Percentiles rank a stretch among this genome's conserved stretches.
Evolutionary conservation across 345 rosid species (phyloP).

Genomic region (Citrus hindsii): DNA sequence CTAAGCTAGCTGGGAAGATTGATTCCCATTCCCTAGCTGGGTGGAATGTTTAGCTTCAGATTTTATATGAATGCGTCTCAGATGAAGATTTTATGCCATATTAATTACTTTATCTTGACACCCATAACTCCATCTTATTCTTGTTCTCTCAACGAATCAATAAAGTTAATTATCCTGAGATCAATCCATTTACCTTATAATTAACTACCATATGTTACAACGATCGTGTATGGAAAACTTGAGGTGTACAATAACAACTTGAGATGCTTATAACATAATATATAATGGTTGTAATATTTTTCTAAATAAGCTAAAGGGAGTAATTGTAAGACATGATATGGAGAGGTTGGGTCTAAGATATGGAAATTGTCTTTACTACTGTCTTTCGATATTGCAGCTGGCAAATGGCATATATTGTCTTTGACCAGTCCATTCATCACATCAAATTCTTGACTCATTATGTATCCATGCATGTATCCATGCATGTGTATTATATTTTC

Average conservation of each 20-base stretch:
- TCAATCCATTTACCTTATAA: background rate
- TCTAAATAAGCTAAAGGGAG: background rate
- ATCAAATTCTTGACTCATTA: slow-evolving; percentile 10
- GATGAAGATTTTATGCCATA: background rate
- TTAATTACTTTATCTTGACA: background rate
- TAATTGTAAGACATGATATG: background rate
- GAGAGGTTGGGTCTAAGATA: background rate
- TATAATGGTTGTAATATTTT: background rate
- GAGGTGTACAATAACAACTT: no score
- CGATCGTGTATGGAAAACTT: no score
- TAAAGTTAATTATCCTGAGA: background rate
- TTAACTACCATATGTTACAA: no score
- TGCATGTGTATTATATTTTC: background rate
- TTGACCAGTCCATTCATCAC: slow-evolving; percentile 13
- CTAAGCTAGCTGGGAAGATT: slow-evolving; percentile 8
- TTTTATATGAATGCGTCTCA: no score
- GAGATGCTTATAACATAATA: no score
- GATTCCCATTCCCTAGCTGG: background rate
- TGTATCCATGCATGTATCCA: slow-evolving; percentile 12
- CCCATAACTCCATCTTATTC: background rate
- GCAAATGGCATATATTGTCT: slow-evolving; percentile 16
- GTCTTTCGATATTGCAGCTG: slow-evolving; percentile 12
- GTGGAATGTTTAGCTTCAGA: background rate
- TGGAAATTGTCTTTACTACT: slow-evolving; percentile 6
- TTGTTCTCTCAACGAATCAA: background rate